Percentiles rank a stretch among this genome's conserved stretches.
Evolutionary conservation across 2,329 filamentous ascomycete genomes (phyloP).

Genomic region (Aspergillus niger): DNA sequence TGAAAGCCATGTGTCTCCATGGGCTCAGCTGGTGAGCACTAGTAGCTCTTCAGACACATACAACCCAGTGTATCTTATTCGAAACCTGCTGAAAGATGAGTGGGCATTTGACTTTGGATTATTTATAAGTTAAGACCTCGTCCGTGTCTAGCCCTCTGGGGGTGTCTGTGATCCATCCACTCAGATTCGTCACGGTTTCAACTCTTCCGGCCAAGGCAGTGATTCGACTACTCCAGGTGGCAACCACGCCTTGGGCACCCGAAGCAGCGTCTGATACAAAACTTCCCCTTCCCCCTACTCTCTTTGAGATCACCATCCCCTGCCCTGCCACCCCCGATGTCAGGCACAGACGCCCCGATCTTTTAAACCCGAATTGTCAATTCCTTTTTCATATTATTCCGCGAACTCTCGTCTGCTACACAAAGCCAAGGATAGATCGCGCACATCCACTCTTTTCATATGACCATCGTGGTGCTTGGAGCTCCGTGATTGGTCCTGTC

Average conservation of each 20-base stretch:
- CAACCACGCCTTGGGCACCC: constrained; percentile 1
- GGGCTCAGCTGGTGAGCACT: background rate
- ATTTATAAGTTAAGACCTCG: background rate
- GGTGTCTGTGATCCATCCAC: constrained; percentile 1
- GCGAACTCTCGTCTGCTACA: constrained; percentile 17
- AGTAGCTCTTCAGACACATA: background rate
- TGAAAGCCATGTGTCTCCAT: background rate
- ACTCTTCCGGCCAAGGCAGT: background rate
- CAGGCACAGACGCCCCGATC: background rate
- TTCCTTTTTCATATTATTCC: constrained; percentile 13
- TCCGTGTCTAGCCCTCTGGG: background rate
- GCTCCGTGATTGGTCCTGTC: constrained; percentile 16
- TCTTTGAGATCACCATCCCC: constrained; percentile 3
- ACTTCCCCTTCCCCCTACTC: constrained; percentile 10
- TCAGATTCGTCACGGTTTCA: background rate
- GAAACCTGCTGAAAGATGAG: background rate
- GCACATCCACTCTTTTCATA: constrained; percentile 21
- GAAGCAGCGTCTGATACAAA: constrained; percentile 20
- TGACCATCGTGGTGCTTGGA: constrained; percentile 15
- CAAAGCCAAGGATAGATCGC: constrained; percentile 17
- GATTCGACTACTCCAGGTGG: constrained; percentile 2
- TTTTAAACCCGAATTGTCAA: background rate
- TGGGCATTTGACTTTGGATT: constrained; percentile 2
- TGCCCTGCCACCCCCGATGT: background rate
- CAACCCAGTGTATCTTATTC: background rate